Evolutionary conservation across 768 basidiomycete genomes (phyloP), one percentile per base, ranked within the genome.

Genomic region (Mycena crocata): DNA sequence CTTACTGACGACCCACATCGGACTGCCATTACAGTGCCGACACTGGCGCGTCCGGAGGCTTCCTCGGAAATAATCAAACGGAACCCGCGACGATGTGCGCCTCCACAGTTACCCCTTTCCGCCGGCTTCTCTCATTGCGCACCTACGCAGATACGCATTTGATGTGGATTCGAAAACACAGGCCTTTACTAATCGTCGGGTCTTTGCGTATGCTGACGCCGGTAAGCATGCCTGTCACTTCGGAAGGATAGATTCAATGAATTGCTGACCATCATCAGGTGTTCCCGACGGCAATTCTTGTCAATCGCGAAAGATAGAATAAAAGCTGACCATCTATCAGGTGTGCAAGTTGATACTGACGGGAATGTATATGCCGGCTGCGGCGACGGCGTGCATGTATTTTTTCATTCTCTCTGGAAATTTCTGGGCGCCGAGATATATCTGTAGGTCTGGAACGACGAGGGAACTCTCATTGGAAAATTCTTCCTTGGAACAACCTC

Each of bases 341-440:
- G 91, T 14, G 76, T 92, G 13, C 87, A 90, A 71, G 80, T 90
- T 1, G 92, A 93, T 70, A 78, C 78, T 5, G 74, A 82, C 0
- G 90, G 90, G 0, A 92, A 93, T 67, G 85, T 93, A 0, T 93
- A 87, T 72, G 80, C 88, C 0, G 89, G 88, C 2, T 87, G 86
- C 60, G 90, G 87, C n/a, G 92, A 93, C 62, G 91, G 91, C 40
- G 84, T 87, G 0, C 86, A 91, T 30, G 89, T 88, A 37, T 57
- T 67, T 46, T 57, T 50, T 48, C 46, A 42, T 46, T 57, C 51
- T 23, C 23, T 37, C 45, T 32, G 32, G 26, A 39, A 46, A 23
- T 30, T 44, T 55, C 12, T 31, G 35, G 28, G 31, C 30, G 58
- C 50, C 57, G 35, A 56, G 28, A 28, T 51, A 13, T 2, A n/a